A percentile compares a stretch with the other conserved stretches of the same genome.
Evolutionary conservation across 1,284 basidiomycete genomes (phyloP).

Genomic region (Exobasidium cylindrosporum): DNA sequence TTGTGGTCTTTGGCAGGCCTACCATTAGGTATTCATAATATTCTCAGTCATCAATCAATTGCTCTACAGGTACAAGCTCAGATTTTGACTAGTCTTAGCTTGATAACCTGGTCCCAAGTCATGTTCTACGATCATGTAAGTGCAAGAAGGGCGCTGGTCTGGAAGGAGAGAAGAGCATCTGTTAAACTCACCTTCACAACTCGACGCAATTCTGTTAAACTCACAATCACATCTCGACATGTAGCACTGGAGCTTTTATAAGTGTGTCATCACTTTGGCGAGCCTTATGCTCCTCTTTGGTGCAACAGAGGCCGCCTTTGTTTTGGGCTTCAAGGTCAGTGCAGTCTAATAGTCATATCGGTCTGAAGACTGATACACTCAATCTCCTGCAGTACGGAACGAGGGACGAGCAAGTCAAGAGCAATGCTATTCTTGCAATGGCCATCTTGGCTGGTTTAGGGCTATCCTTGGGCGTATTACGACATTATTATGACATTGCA

Average conservation of each 20-base stretch:
- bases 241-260: constrained; percentile 12
- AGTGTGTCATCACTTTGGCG: not conserved
- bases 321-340: constrained; percentile 15
- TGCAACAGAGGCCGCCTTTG: not conserved
- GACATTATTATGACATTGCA: constrained; percentile 34
- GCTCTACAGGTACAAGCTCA: constrained; percentile 32
- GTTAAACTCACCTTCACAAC: not conserved
- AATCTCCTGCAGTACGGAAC: constrained; percentile 10
- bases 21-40: constrained; percentile 29
- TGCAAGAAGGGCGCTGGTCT: not conserved
- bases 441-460: constrained; percentile 26
- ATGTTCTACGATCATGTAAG: constrained; percentile 25
- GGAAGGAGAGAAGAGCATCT: not conserved
- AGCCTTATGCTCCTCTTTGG: constrained; percentile 9
- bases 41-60: constrained; percentile 22
- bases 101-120: constrained; percentile 32
- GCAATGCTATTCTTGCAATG: constrained; percentile 9
- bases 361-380: not conserved
- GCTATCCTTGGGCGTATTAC: constrained; percentile 25
- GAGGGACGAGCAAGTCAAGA: not conserved
- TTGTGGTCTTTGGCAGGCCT: constrained; percentile 27
- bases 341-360: not conserved
- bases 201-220: not conserved
- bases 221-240: not conserved
- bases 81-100: constrained; percentile 26